Conservation (phyloP, 371 early-diverging fungal genomes). For the Mortierella polycephala region DNA sequence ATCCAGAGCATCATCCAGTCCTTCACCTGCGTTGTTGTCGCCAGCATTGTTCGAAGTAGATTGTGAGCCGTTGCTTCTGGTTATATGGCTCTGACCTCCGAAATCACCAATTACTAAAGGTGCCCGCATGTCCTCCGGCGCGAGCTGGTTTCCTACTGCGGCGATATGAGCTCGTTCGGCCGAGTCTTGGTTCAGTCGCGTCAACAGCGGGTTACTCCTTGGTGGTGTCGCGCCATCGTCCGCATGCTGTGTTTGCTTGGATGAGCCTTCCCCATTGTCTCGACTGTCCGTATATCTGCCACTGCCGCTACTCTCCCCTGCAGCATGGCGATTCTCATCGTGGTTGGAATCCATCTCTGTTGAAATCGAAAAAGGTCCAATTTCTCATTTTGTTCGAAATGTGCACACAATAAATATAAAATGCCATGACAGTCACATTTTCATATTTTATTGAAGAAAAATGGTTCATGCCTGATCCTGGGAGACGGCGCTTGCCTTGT, state of each 20-base stretch:
- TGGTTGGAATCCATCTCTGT: conserved; percentile 21
- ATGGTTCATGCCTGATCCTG: background rate
- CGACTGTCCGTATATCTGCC: conserved; percentile 3
- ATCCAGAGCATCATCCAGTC: conserved; percentile 15
- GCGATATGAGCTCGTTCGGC: conserved; percentile 41
- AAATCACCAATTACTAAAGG: conserved; percentile 46
- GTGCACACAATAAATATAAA: background rate
- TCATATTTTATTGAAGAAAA: background rate
- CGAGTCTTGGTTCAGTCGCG: conserved; percentile 41
- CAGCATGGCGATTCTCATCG: background rate
- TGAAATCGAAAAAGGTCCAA: background rate
- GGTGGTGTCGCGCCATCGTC: too few relatives aligned
- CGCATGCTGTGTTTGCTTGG: background rate
- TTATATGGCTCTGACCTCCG: conserved; percentile 14
- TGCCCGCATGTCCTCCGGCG: conserved; percentile 24
- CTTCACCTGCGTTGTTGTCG: background rate
- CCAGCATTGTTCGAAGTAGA: background rate
- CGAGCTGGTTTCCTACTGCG: conserved; percentile 35
- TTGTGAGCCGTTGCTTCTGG: background rate
- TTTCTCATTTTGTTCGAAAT: too few relatives aligned
- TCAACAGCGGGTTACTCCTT: conserved; percentile 29
- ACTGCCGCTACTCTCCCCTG: background rate
- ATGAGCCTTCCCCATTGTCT: conserved; percentile 15
- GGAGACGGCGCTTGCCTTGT: background rate
- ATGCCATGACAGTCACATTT: background rate